Evolutionary conservation across 2,329 filamentous ascomycete species (phyloP).

Genomic region (Aspergillus niger): DNA sequence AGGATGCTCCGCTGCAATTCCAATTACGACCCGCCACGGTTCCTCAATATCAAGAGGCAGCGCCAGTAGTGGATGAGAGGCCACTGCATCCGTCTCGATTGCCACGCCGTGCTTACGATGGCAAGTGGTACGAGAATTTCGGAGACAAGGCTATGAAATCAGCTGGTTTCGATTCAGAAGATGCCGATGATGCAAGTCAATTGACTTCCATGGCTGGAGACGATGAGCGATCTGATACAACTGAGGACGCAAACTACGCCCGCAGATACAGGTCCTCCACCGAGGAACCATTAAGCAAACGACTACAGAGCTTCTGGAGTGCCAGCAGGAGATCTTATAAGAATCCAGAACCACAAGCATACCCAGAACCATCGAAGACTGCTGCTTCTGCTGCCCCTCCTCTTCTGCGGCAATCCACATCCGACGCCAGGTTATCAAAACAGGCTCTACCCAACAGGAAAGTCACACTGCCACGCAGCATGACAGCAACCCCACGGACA

Average conservation of each 20-base stretch:
- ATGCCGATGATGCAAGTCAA: constrained; percentile 34
- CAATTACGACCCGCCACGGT: constrained; percentile 24
- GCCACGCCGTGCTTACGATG: constrained; percentile 28
- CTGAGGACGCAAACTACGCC: constrained; percentile 31
- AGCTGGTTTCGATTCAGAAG: constrained; percentile 41
- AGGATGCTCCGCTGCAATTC: constrained; percentile 29
- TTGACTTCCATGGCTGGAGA: constrained; percentile 34
- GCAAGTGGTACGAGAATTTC: constrained; percentile 37
- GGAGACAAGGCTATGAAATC: constrained; percentile 39
- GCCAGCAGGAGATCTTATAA: constrained; percentile 32
- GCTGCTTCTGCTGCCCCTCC: background rate
- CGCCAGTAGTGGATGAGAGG: constrained; percentile 18
- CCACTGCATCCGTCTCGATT: constrained; percentile 27
- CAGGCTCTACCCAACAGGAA: constrained; percentile 29
- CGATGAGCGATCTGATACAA: constrained; percentile 32
- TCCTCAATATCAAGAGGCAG: constrained; percentile 24
- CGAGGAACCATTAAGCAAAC: constrained; percentile 41
- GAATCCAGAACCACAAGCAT: constrained; percentile 22
- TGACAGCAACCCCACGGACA: constrained; percentile 39
- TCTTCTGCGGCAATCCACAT: constrained; percentile 14
- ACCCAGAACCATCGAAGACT: constrained; percentile 21
- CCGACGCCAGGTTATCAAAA: constrained; percentile 26
- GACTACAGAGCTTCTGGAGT: constrained; percentile 42
- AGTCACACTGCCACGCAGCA: constrained; percentile 37
- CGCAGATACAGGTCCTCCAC: constrained; percentile 28